Evolutionary conservation across 176 grass and related monocot genomes (phyloP), one percentile per base, ranked within the genome.

Genomic region (Oryza brachyantha): DNA sequence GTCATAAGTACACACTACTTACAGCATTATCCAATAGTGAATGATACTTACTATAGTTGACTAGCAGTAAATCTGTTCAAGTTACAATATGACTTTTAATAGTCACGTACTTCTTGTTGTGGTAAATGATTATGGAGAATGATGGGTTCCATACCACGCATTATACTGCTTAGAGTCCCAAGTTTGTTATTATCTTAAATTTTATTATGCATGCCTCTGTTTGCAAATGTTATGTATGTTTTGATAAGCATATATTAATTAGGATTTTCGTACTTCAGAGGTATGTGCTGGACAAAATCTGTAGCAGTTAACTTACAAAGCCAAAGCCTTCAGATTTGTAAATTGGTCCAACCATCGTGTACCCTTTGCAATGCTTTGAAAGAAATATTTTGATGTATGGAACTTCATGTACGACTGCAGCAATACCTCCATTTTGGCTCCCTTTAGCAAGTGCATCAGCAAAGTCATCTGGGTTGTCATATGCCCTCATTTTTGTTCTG

Each of bases 321-420:
- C 73, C 90, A 38, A 88, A 88, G 13, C 90, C 90, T 38, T 59
- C 42, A 67, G 73, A 69, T 40, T 88, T 88, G 50, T 86, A 92
- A 71, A 92, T 92, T 67, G 85, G 90, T 69, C 78, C 90, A 59
- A 92, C 68, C 81, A 92, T 88, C 0, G 78, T 86, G 43, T 85
- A 92, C 10, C 43, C 85, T 14, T 75, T 70, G 82, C 86, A 92
- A 65, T 83, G 61, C 10, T 83, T 70, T 21, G 83, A 66, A 31
- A 92, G 83, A 73, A 92, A 88, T 8, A 74, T 28, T 70, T 88
- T 88, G 41, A 92, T 84, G 29, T 87, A 81, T 19, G 85, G 89
- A 57, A 68, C 70, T 66, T 87, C 89, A 38, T 88, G 25, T 35
- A 92, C 25, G 5, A 92, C 77, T 1, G 83, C 90, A 16, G 78